phyloP scores from a whole-genome alignment of 1,139 yeast species.

The Spathaspora sp. region DNA sequence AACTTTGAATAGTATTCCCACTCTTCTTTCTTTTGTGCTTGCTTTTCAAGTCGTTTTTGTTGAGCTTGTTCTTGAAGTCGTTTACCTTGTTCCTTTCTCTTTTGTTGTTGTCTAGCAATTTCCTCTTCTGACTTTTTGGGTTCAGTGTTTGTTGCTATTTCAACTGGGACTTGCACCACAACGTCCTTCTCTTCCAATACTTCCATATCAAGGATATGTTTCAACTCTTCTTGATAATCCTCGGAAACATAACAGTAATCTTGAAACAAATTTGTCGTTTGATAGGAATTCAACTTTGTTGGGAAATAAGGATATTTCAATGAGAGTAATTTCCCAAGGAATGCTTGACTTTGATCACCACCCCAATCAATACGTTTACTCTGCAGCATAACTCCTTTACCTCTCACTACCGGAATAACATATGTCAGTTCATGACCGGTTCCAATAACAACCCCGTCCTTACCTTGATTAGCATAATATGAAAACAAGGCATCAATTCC shows the following conservation, averaged over 20 bases:
- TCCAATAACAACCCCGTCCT: conserved; percentile 68
- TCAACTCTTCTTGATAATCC: conserved; percentile 66
- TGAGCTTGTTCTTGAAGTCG: conserved; percentile 93
- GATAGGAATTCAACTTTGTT: conserved; percentile 59
- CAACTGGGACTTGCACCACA: conserved; percentile 77
- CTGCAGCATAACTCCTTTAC: conserved; percentile 62
- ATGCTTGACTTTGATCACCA: conserved; percentile 71
- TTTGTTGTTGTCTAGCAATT: conserved; percentile 70
- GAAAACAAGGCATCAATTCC: conserved; percentile 86
- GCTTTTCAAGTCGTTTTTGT: conserved; percentile 74
- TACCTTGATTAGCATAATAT: conserved; percentile 49
- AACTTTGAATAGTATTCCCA: conserved; percentile 66
- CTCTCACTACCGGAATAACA: conserved; percentile 74
- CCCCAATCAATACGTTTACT: conserved; percentile 92
- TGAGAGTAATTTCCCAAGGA: conserved; percentile 59
- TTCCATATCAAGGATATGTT: conserved; percentile 57
- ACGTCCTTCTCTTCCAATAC: conserved; percentile 66
- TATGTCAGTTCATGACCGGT: conserved; percentile 84
- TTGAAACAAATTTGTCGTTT: conserved; percentile 65
- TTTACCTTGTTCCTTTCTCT: conserved; percentile 82
- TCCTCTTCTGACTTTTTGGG: conserved; percentile 85
- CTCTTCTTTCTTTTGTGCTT: conserved; percentile 80
- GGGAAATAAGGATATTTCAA: conserved; percentile 95
- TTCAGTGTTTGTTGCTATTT: conserved; percentile 47
- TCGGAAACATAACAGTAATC: conserved; percentile 78